phyloP scores from a whole-genome alignment of 352 stramenopile genomes.

The Phytophthora cactorum region DNA sequence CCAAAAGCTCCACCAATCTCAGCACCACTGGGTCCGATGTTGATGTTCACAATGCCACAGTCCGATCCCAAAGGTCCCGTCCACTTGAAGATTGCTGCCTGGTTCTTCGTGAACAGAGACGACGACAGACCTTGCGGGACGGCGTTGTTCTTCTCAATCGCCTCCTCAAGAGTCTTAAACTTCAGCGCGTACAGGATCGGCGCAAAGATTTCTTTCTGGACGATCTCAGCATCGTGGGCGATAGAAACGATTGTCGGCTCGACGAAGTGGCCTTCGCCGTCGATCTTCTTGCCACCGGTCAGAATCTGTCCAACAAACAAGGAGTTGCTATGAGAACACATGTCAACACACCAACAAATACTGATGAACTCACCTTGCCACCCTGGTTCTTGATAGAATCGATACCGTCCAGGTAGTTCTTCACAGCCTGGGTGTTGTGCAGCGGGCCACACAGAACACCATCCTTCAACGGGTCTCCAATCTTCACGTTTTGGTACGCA shows the following conservation, averaged over 20 bases:
- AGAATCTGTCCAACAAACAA: slow-evolving; percentile 68
- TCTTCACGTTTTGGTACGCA: slow-evolving; percentile 90
- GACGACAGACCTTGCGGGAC: slow-evolving; percentile 93
- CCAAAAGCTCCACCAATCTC: slow-evolving; percentile 94
- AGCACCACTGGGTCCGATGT: slow-evolving; percentile 91
- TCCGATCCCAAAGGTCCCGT: slow-evolving; percentile 90
- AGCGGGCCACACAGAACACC: slow-evolving; percentile 86
- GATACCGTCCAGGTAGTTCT: slow-evolving; percentile 88
- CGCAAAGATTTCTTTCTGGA: slow-evolving; percentile 93
- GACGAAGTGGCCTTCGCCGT: slow-evolving; percentile 90
- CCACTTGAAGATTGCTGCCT: slow-evolving; percentile 94
- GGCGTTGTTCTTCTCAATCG: slow-evolving; percentile 92
- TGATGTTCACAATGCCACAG: slow-evolving; percentile 94
- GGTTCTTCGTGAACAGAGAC: slow-evolving; percentile 92
- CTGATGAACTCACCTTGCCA: slow-evolving; percentile 59
- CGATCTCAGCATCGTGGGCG: slow-evolving; percentile 76
- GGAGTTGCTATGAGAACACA: slow-evolving; percentile 10
- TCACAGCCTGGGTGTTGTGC: slow-evolving; percentile 76
- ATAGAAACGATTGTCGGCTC: slow-evolving; percentile 92
- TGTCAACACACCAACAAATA: background rate
- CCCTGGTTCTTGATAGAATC: slow-evolving; percentile 87
- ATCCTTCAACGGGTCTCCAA: slow-evolving; percentile 88
- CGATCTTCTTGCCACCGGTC: slow-evolving; percentile 82
- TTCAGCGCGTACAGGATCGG: slow-evolving; percentile 93
- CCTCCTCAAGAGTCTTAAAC: slow-evolving; percentile 91